Evolutionary conservation across 306 rosid species (phyloP).

Genomic region (Malus sieversii): DNA sequence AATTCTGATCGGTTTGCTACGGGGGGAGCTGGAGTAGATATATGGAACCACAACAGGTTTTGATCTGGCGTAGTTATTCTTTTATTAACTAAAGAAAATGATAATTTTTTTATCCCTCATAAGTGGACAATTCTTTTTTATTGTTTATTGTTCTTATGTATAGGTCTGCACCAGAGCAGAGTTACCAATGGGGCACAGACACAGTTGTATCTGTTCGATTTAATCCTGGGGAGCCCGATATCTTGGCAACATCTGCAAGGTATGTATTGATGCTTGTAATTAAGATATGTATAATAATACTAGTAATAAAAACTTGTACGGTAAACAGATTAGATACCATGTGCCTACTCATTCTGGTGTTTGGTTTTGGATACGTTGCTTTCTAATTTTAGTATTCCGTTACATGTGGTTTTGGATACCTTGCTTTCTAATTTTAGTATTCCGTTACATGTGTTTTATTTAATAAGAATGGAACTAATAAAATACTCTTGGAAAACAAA

Average conservation of each 20-base stretch:
- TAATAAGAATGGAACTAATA: neutral
- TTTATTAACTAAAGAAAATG: neutral
- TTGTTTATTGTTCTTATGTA: neutral
- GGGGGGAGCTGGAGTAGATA: conserved; percentile 78
- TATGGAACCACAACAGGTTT: conserved; percentile 93
- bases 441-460: neutral
- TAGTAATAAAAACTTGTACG: neutral
- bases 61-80: conserved; percentile 12
- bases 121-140: neutral
- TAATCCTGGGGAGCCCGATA: conserved; percentile 75
- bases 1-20: conserved; percentile 83
- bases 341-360: neutral
- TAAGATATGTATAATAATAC: neutral
- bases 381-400: neutral
- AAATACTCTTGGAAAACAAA: neutral
- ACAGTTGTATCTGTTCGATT: conserved; percentile 69
- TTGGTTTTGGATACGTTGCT: neutral
- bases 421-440: neutral
- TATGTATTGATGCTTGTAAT: conserved; percentile 22
- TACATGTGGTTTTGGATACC: neutral
- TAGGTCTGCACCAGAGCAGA: conserved; percentile 75
- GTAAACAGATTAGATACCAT: neutral
- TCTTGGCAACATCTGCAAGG: conserved; percentile 78
- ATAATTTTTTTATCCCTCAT: neutral
- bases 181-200: conserved; percentile 73